Evolutionary conservation across 345 rosid genomes (phyloP).

Genomic region (Heritiera fomes): DNA sequence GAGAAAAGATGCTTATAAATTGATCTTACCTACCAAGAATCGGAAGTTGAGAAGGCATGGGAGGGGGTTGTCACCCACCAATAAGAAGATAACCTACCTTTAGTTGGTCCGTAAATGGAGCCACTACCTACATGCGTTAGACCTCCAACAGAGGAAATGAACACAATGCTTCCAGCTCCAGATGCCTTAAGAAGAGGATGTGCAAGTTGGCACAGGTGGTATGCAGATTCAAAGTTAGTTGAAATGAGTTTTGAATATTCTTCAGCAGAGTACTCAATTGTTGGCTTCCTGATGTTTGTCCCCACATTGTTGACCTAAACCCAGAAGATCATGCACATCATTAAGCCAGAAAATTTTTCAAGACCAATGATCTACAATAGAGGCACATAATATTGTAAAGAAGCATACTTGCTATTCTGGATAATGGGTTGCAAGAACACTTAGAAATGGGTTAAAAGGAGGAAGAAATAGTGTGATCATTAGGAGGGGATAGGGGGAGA

Average conservation of each 20-base stretch:
- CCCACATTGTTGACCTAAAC: constrained; percentile 86
- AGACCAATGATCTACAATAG: not conserved
- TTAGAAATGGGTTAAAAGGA: not conserved
- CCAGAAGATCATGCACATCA: constrained; percentile 17
- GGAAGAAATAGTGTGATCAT: not conserved
- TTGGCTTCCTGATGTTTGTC: constrained; percentile 78
- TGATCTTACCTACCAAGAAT: not conserved
- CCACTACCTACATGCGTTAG: constrained; percentile 47
- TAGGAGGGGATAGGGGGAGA: not conserved
- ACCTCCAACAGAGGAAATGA: constrained; percentile 83
- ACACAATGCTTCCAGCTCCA: constrained; percentile 73
- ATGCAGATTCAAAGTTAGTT: constrained; percentile 77
- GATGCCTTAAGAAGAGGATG: constrained; percentile 89
- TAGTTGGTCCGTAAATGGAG: constrained; percentile 67
- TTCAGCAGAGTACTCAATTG: constrained; percentile 66
- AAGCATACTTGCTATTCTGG: not conserved
- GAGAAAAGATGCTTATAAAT: not conserved
- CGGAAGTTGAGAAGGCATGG: not conserved
- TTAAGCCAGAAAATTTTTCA: not conserved
- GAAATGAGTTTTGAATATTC: constrained; percentile 57
- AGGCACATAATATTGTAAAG: not conserved
- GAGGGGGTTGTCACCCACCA: not conserved
- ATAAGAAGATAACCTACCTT: constrained; percentile 47
- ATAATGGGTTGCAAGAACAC: not conserved
- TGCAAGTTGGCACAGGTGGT: constrained; percentile 73